phyloP scores from a whole-genome alignment of 495 filamentous ascomycete genomes.

The Xylaria venustula region DNA sequence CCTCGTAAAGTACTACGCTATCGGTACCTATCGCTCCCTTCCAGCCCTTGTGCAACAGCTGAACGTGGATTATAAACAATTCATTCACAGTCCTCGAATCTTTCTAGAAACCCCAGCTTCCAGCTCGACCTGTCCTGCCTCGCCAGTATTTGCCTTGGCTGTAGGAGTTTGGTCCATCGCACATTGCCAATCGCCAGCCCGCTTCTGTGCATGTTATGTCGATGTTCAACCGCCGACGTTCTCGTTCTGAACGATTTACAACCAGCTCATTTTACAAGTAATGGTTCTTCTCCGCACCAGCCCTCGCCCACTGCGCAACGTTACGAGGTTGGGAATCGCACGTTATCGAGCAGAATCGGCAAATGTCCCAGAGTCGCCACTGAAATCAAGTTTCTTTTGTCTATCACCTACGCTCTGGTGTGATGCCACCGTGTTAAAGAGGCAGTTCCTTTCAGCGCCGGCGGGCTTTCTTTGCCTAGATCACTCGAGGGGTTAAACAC shows the following conservation, averaged over 20 bases:
- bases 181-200: background rate
- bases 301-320: background rate
- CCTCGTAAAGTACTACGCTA: too few relatives aligned
- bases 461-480: background rate
- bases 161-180: background rate
- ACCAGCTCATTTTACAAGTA: too few relatives aligned
- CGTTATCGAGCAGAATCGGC: background rate
- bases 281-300: background rate
- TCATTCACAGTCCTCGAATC: background rate
- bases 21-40: background rate
- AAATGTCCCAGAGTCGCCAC: background rate
- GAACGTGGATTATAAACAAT: background rate
- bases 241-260: background rate
- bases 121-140: background rate
- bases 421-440: slow-evolving; percentile 1
- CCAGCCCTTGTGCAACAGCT: background rate
- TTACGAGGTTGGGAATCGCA: background rate
- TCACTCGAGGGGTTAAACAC: background rate
- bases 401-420: background rate
- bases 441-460: background rate
- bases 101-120: background rate
- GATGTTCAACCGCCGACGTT: background rate
- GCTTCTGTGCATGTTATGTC: background rate
- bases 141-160: background rate
- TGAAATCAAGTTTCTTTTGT: background rate